Evolutionary conservation across 805 yeast genomes (phyloP).

Genomic region (Nakazawaea populi): DNA sequence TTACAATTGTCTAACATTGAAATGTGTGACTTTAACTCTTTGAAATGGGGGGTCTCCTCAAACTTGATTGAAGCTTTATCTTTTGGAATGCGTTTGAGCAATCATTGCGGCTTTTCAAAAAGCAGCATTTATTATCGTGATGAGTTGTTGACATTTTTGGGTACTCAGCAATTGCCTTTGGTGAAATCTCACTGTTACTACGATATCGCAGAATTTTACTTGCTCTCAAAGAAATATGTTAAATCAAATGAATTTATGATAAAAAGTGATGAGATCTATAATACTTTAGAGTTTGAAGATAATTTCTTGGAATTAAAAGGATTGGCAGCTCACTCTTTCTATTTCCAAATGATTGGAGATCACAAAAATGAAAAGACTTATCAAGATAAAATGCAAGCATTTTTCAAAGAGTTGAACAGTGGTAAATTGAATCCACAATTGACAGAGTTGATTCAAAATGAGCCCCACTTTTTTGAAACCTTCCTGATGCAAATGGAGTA

Average conservation of each 20-base stretch:
- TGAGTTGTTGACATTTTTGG: conserved; percentile 40
- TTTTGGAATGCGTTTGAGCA: conserved; percentile 30
- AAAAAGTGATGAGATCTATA: conserved; percentile 11
- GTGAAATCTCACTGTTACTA: conserved; percentile 16
- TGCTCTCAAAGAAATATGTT: conserved; percentile 12
- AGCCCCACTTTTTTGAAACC: not conserved
- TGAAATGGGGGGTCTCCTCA: conserved; percentile 31
- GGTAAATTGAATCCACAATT: conserved; percentile 10
- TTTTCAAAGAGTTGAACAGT: not conserved
- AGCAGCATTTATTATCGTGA: conserved; percentile 50
- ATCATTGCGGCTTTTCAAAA: conserved; percentile 49
- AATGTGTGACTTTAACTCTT: conserved; percentile 17
- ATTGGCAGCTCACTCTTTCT: conserved; percentile 14
- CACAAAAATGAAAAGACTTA: conserved; percentile 8
- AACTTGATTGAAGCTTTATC: conserved; percentile 33
- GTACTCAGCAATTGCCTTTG: conserved; percentile 22
- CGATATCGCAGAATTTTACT: conserved; percentile 18
- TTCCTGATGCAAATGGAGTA: conserved; percentile 12
- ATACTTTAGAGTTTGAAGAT: conserved; percentile 10
- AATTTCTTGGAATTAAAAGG: conserved; percentile 14
- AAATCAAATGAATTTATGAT: conserved; percentile 13
- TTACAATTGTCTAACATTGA: conserved; percentile 14
- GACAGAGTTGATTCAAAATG: conserved; percentile 14
- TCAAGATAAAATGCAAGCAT: not conserved
- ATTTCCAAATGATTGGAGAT: conserved; percentile 13